phyloP scores from a whole-genome alignment of 108 stramenopile species.

The Parmales sp. region DNA sequence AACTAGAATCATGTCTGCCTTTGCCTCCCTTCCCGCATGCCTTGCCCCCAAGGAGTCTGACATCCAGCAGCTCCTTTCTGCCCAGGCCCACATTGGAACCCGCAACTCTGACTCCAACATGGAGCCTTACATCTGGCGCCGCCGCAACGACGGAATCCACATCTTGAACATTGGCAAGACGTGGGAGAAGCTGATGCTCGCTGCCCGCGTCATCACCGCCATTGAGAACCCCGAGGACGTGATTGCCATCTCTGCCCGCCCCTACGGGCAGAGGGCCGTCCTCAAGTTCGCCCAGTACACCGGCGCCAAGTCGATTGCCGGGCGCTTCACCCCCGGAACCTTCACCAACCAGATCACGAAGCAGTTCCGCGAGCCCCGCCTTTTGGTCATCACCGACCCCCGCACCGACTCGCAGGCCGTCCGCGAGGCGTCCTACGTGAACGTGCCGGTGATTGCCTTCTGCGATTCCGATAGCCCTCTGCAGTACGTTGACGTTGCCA shows the following conservation, averaged over 20 bases:
- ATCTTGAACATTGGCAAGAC: constrained; percentile 99
- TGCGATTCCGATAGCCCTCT: constrained; percentile 98
- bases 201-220: constrained; percentile 97
- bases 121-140: constrained; percentile 99
- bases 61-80: constrained; percentile 99
- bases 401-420: constrained; percentile 94
- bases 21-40: constrained; percentile 42
- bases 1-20: constrained; percentile 37
- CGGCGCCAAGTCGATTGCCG: constrained; percentile 90
- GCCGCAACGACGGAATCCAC: constrained; percentile 94
- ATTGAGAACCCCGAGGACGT: constrained; percentile 99
- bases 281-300: constrained; percentile 99
- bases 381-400: constrained; percentile 97
- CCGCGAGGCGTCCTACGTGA: constrained; percentile 91
- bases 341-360: constrained; percentile 99
- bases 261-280: constrained; percentile 99
- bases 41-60: constrained; percentile 92
- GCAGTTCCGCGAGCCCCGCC: constrained; percentile 98
- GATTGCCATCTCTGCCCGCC: constrained; percentile 96
- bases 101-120: constrained; percentile 90
- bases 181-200: constrained; percentile 99
- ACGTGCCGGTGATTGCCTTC: constrained; percentile 97
- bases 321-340: constrained; percentile 98
- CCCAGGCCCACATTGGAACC: constrained; percentile 98
- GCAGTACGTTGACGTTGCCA: constrained; percentile 96